Conservation (phyloP, 371 early-diverging fungal species). For the Mucor lusitanicus region DNA sequence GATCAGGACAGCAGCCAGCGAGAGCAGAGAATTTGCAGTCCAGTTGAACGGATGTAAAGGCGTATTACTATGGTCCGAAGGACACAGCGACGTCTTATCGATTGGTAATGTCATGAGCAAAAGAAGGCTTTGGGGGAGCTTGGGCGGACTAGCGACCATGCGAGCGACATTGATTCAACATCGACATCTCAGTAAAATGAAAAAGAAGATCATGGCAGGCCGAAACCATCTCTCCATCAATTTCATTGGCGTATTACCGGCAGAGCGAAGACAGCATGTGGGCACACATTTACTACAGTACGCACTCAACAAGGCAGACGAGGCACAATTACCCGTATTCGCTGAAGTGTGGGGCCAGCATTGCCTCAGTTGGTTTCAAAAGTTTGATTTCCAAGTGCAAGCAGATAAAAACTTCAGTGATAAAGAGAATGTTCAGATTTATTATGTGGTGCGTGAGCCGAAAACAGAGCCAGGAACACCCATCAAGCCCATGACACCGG, state of each 20-base stretch:
- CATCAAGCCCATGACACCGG: background rate
- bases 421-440: slow-evolving; percentile 9
- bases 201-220: slow-evolving; percentile 16
- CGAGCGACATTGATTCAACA: slow-evolving; percentile 20
- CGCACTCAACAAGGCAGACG: slow-evolving; percentile 27
- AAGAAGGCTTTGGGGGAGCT: slow-evolving; percentile 20
- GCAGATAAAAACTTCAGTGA: slow-evolving; percentile 12
- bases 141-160: slow-evolving; percentile 21
- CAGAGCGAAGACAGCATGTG: slow-evolving; percentile 18
- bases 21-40: slow-evolving; percentile 35
- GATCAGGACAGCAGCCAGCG: slow-evolving; percentile 20
- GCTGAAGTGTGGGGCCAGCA: slow-evolving; percentile 28
- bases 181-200: slow-evolving; percentile 17
- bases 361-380: slow-evolving; percentile 17
- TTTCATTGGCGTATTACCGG: slow-evolving; percentile 33
- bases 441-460: slow-evolving; percentile 30
- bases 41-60: slow-evolving; percentile 36
- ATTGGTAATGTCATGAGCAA: slow-evolving; percentile 20
- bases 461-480: slow-evolving; percentile 6
- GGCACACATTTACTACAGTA: slow-evolving; percentile 21
- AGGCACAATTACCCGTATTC: slow-evolving; percentile 31
- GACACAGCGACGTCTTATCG: slow-evolving; percentile 17
- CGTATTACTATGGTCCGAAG: slow-evolving; percentile 31
- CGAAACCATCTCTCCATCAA: slow-evolving; percentile 24
- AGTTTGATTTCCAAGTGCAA: slow-evolving; percentile 20